These are phyloP conservation scores for Mycosarcoma maydis DNA, from an alignment of 1,284 basidiomycete genomes.

Conservation along the genomic window DNA sequence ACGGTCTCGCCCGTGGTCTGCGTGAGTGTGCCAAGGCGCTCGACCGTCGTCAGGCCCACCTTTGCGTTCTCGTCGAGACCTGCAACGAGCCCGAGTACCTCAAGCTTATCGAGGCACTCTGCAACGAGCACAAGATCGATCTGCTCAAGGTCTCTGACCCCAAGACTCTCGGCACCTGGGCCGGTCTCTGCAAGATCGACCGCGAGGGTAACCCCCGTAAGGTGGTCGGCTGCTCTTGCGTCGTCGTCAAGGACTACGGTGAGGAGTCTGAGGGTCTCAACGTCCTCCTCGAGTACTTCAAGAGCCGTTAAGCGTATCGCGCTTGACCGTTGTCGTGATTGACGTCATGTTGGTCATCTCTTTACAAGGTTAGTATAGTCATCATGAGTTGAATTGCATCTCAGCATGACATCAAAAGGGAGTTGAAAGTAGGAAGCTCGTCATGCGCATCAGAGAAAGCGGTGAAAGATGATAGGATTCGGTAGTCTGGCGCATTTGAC, in stretches of 20 bases:
- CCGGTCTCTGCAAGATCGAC: conserved; percentile 94
- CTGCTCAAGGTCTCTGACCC: conserved; percentile 97
- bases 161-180: conserved; percentile 94
- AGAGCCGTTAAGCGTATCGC: conserved; percentile 73
- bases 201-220: conserved; percentile 98
- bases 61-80: conserved; percentile 98
- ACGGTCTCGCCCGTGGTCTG: conserved; percentile 96
- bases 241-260: conserved; percentile 98
- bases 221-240: conserved; percentile 78
- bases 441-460: too few species aligned
- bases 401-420: too few species aligned
- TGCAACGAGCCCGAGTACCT: conserved; percentile 99
- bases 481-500: too few species aligned
- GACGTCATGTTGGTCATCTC: background rate
- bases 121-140: conserved; percentile 99
- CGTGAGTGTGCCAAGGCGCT: conserved; percentile 98
- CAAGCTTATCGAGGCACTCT: conserved; percentile 99
- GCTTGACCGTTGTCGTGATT: background rate
- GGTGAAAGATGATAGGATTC: too few species aligned
- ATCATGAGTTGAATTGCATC: background rate
- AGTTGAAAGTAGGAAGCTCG: too few species aligned
- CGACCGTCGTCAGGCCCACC: conserved; percentile 97
- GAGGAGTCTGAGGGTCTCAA: conserved; percentile 94
- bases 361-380: conserved; percentile 38
- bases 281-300: conserved; percentile 96